Percentiles rank a stretch among this genome's conserved stretches.
Conservation (phyloP, 352 stramenopile genomes). For the Saprolegnia parasitica region DNA sequence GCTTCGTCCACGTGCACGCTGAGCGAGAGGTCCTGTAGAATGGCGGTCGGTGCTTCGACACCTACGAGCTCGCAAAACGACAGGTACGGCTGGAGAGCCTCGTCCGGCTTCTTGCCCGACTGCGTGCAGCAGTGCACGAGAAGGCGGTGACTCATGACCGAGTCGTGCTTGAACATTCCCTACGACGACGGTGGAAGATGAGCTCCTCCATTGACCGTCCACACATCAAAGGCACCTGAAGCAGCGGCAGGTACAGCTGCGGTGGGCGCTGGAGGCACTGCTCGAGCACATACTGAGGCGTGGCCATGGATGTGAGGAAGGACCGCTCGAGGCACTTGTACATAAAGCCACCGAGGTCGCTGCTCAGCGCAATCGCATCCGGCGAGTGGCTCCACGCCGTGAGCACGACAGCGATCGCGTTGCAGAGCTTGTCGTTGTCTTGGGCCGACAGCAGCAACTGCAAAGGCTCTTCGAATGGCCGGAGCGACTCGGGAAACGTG, state of each 20-base stretch:
- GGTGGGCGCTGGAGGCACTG: conserved; percentile 65
- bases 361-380: conserved; percentile 6
- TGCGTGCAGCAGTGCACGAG: conserved; percentile 72
- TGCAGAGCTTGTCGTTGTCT: conserved; percentile 17
- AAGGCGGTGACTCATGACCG: conserved; percentile 67
- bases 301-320: conserved; percentile 10
- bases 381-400: conserved; percentile 12
- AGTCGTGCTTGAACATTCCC: conserved; percentile 68
- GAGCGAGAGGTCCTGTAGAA: conserved; percentile 67
- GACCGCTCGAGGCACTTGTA: conserved; percentile 25
- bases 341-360: conserved; percentile 12
- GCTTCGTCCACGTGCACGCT: conserved; percentile 79
- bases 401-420: neutral
- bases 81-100: conserved; percentile 56
- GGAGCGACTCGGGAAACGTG: conserved; percentile 7
- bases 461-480: conserved; percentile 2
- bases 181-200: conserved; percentile 8
- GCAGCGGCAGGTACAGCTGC: conserved; percentile 68
- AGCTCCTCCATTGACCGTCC: neutral
- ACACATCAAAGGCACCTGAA: conserved; percentile 34
- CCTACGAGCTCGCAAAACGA: conserved; percentile 56
- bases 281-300: conserved; percentile 62
- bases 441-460: neutral
- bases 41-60: conserved; percentile 40
- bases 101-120: conserved; percentile 45